Percentiles rank a stretch among this genome's conserved stretches.
Evolutionary conservation across 2,329 filamentous ascomycete genomes (phyloP).

Genomic region (Ophiostoma piceae): DNA sequence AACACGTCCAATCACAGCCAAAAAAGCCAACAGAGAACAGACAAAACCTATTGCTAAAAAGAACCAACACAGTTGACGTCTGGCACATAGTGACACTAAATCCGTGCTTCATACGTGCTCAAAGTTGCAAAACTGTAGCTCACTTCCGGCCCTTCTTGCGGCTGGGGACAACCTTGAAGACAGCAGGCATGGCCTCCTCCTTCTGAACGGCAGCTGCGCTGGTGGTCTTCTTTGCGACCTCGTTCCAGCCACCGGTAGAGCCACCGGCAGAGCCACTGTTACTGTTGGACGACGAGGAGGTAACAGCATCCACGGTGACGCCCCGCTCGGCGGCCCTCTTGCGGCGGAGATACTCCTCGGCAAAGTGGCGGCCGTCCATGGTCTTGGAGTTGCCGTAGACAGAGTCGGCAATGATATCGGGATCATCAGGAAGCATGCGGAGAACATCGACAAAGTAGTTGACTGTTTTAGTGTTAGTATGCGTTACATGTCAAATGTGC

Average conservation of each 20-base stretch:
- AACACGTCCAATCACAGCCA: background rate
- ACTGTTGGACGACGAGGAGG: constrained; percentile 32
- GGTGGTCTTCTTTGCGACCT: constrained; percentile 90
- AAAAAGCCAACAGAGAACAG: background rate
- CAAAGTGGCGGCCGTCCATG: constrained; percentile 88
- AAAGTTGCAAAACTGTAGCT: background rate
- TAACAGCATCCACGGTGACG: constrained; percentile 61
- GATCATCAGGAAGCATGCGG: constrained; percentile 68
- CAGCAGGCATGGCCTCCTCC: constrained; percentile 42
- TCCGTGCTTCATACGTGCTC: background rate
- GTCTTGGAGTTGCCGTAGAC: constrained; percentile 83
- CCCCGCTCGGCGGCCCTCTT: constrained; percentile 92
- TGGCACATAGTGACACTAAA: background rate
- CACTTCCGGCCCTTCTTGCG: constrained; percentile 71
- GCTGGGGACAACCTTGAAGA: constrained; percentile 84
- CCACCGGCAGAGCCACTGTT: constrained; percentile 40
- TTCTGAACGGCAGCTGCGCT: constrained; percentile 45
- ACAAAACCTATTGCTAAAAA: background rate
- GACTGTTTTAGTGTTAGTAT: constrained; percentile 39
- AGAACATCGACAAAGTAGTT: constrained; percentile 76
- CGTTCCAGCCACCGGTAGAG: constrained; percentile 73
- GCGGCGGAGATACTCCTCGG: constrained; percentile 87
- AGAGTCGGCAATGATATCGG: constrained; percentile 79
- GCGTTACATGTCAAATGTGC: background rate
- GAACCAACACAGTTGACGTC: background rate